These are phyloP conservation scores for Trypanosoma conorhini DNA, from an alignment of 208 protist genomes.

Conservation along the genomic window DNA sequence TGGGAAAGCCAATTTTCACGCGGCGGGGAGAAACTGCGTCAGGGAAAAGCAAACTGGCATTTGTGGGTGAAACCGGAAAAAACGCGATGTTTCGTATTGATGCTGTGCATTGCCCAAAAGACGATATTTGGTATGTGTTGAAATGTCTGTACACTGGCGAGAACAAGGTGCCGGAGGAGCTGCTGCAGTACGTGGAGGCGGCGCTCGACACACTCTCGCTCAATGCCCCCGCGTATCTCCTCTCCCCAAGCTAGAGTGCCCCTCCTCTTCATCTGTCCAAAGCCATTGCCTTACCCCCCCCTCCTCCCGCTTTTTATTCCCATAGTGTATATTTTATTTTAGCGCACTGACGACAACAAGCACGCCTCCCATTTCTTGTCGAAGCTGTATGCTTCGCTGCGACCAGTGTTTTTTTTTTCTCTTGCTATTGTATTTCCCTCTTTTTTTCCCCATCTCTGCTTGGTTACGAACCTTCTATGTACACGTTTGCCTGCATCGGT, in stretches of 20 bases:
- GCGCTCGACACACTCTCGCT: constrained; percentile 29
- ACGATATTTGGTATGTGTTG: constrained; percentile 42
- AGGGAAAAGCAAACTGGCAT: constrained; percentile 34
- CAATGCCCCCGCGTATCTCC: neutral
- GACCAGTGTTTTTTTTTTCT: constrained; percentile 21
- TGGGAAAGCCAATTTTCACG: constrained; percentile 13
- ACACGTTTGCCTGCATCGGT: constrained; percentile 7
- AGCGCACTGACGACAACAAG: neutral
- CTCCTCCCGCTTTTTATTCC: constrained; percentile 1
- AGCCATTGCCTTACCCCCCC: neutral
- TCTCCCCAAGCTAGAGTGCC: neutral
- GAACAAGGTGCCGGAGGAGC: constrained; percentile 30
- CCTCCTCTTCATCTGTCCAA: neutral
- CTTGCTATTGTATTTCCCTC: neutral
- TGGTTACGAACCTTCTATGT: neutral
- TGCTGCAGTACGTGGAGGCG: constrained; percentile 44
- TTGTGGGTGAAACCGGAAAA: constrained; percentile 24
- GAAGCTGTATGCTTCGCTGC: neutral
- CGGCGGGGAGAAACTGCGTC: constrained; percentile 25
- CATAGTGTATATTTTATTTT: constrained; percentile 11
- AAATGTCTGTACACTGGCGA: constrained; percentile 42
- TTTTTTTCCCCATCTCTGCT: constrained; percentile 2
- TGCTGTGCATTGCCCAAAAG: constrained; percentile 24
- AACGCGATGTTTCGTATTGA: constrained; percentile 37
- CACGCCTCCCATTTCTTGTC: neutral